Evolutionary conservation across 2,329 filamentous ascomycete species (phyloP).

Genomic region (Macrophomina tecta): DNA sequence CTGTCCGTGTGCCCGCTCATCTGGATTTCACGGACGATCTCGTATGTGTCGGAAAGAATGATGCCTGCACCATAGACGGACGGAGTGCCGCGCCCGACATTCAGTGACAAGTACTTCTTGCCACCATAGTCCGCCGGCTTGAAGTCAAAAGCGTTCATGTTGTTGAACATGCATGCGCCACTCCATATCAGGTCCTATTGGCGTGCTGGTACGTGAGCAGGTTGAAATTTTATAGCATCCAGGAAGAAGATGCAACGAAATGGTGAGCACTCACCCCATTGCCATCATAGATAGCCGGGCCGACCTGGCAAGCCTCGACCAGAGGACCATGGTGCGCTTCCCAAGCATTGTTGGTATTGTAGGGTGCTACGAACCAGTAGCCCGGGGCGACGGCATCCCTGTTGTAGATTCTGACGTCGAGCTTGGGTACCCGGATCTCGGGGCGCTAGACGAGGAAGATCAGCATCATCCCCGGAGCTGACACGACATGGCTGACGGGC

Average conservation of each 20-base stretch:
- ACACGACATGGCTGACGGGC: background rate
- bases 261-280: slow-evolving; percentile 54
- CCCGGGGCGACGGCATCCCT: slow-evolving; percentile 37
- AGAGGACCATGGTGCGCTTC: slow-evolving; percentile 15
- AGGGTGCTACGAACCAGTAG: slow-evolving; percentile 59
- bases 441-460: slow-evolving; percentile 24
- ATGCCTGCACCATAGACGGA: slow-evolving; percentile 57
- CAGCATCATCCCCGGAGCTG: slow-evolving; percentile 1
- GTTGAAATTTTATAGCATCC: no score
- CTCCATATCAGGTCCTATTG: slow-evolving; percentile 56
- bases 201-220: background rate
- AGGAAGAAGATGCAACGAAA: no score
- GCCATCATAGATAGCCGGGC: slow-evolving; percentile 40
- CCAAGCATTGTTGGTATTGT: slow-evolving; percentile 34
- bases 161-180: slow-evolving; percentile 54
- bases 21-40: slow-evolving; percentile 54
- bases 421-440: slow-evolving; percentile 25
- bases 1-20: slow-evolving; percentile 42
- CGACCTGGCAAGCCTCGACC: slow-evolving; percentile 32
- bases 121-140: slow-evolving; percentile 57
- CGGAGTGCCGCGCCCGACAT: slow-evolving; percentile 59
- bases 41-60: slow-evolving; percentile 58
- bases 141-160: slow-evolving; percentile 50
- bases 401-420: slow-evolving; percentile 26
- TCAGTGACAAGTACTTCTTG: slow-evolving; percentile 52